Evolutionary conservation across 1,284 basidiomycete genomes (phyloP), one percentile per base, ranked within the genome.

Genomic region (Papiliotrema flavescens): DNA sequence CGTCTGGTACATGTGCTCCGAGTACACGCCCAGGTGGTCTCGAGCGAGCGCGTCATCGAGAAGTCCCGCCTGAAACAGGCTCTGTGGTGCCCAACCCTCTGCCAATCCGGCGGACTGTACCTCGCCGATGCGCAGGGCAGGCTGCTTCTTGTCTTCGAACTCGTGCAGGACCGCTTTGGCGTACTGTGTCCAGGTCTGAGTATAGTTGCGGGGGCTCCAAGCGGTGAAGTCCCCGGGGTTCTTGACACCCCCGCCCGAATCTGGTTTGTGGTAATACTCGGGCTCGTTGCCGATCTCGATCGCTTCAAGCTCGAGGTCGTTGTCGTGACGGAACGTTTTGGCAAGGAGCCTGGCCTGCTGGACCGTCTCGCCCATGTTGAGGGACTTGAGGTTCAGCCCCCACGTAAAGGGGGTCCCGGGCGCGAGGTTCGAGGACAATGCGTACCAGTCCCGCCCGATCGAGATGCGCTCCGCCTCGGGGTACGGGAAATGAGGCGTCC

Each of bases 341-440:
- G 47, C 32, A 55, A 88, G 81, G 0, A 83, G 80, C 51, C 77
- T 73, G 0, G 82, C 81, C 73, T 85, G 80, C n/a, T 84, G 79
- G 46, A 80, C 79, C 0, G 80, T 81, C 41, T 83, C 81, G 34
- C 82, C 84, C 51, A 82, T 55, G 62, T 86, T 85, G 54, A 80
- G 74, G 32, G 74, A 63, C 13, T 83, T 81, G 22, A 87, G 71
- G 67, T 87, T 86, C 51, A 87, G 77, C n/a, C 85, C 86, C 83
- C 83, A 87, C 79, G 83, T 59, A 85, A 83, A 61, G 78, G 80
- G 2, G 4, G 65, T 67, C 9, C 58, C 59, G 14, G 47, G 41
- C 28, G 83, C 84, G 44, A 87, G 79, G 62, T 83, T 82, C 28
- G 78, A 77, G 2, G 82, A 80, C 3, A 83, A 72, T 17, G 75